Evolutionary conservation across 2,329 filamentous ascomycete genomes (phyloP), one percentile per base, ranked within the genome.

Genomic region (Bretziella fagacearum): DNA sequence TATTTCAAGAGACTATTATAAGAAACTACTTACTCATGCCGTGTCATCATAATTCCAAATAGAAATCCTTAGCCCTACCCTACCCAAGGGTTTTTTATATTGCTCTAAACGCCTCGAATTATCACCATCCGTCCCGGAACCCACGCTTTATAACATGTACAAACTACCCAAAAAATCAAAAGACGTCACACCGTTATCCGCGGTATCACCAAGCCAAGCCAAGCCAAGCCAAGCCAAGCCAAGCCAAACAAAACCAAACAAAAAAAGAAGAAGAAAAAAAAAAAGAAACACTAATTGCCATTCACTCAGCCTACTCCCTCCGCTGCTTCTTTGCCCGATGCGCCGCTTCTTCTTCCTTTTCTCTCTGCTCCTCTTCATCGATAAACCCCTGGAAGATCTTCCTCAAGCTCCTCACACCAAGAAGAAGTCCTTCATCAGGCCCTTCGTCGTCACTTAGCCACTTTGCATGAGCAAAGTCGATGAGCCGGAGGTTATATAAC

Each of bases 401-500:
- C 44, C 73, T 68, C 30, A 89, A 65, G 58, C 72, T 89, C 57
- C 77, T 69, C 52, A 95, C 74, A 0, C 87, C 87, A 29, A 66
- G 66, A 26, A 95, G 66, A 11, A 73, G 66, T 57, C 96, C 96
- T 63, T 93, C 80, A 59, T 98, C 91, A 0, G 82, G 80, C 0
- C 89, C 89, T 22, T 51, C 44, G 56, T 81, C 64, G 1, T 85
- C 84, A 0, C 84, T 81, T 1, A 77, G 81, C 79, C 81, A 96
- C 43, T 69, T 65, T 8, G 91, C 91, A 62, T 98, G 91, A 1
- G 91, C 91, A 69, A 98, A 98, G 61, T 98, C 91, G 55, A 98
- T 98, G 53, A 98, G 70, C 58, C 89, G 91, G 43, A 95, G 69
- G 10, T 77, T 73, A 56, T 81, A 84, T 36, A 30, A 13, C 8